phyloP scores from a whole-genome alignment of 2,329 filamentous ascomycete genomes.

The Hymenoscyphus salicellus region DNA sequence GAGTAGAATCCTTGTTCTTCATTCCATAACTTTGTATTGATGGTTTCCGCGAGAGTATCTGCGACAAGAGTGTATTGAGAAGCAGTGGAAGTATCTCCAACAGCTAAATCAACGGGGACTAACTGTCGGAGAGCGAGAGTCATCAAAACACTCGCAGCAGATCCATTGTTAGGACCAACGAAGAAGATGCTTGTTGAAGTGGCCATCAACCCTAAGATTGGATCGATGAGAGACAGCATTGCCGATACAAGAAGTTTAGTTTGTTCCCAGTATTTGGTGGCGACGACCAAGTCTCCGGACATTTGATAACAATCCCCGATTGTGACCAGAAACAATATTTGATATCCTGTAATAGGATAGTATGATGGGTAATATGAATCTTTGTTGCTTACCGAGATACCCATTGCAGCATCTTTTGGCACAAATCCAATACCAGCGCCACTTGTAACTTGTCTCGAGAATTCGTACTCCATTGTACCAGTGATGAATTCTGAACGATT shows the following conservation, averaged over 20 bases:
- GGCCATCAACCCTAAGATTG: slow-evolving; percentile 11
- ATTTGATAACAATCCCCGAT: slow-evolving; percentile 20
- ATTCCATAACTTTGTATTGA: slow-evolving; percentile 39
- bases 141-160: slow-evolving; percentile 11
- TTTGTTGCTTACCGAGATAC: slow-evolving; percentile 5
- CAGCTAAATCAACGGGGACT: slow-evolving; percentile 33
- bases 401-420: slow-evolving; percentile 11
- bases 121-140: slow-evolving; percentile 29
- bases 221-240: slow-evolving; percentile 12
- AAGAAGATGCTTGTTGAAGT: slow-evolving; percentile 4
- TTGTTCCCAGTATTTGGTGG: slow-evolving; percentile 6
- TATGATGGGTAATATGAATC: slow-evolving; percentile 9
- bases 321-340: slow-evolving; percentile 23
- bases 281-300: slow-evolving; percentile 9
- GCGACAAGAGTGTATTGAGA: slow-evolving; percentile 28
- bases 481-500: slow-evolving; percentile 37
- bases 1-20: slow-evolving; percentile 32
- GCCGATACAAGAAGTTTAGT: slow-evolving; percentile 10
- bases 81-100: slow-evolving; percentile 33
- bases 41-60: slow-evolving; percentile 24
- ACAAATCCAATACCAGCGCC: slow-evolving; percentile 9
- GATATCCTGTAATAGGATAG: slow-evolving; percentile 21
- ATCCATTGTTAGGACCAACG: slow-evolving; percentile 6
- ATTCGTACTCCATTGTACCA: slow-evolving; percentile 36
- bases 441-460: slow-evolving; percentile 30